Evolutionary conservation across 352 stramenopile genomes (phyloP), one percentile per base, ranked within the genome.

Genomic region (Phytophthora citrophthora): DNA sequence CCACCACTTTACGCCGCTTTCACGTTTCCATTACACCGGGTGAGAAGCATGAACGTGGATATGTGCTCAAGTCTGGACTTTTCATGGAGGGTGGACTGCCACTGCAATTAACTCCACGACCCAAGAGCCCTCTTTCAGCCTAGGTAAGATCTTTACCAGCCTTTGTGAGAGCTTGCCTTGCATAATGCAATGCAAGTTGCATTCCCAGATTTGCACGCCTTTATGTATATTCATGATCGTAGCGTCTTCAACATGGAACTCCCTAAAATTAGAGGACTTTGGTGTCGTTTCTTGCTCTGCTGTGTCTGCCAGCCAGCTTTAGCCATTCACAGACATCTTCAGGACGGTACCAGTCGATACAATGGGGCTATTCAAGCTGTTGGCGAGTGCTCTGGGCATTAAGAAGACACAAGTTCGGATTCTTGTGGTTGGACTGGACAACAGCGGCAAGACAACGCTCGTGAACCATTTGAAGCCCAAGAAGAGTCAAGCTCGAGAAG

Each of bases 391-490:
- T 18, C 65, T 96, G 47, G 86, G 86, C 12, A 85, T 95, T 55
- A 91, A 90, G 70, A 93, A 93, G 72, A 84, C 75, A 15, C 76
- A 91, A 36, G 89, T 94, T 40, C 83, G 87, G 38, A 97, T 97
- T 63, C 77, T 97, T 12, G 83, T 97, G 13, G 85, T 97, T 1
- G 91, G 88, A 4, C 77, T 97, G 24, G 91, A 97, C 64, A 97
- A 97, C 65, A 95, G 84, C 69, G 90, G 91, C 67, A 97, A 97
- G 74, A 97, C 91, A 47, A 97, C 91, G 32, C 76, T 97, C n/a
- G 84, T 97, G 59, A 95, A 97, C 65, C 85, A 97, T 64, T 77
- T 97, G 55, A 97, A 97, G 62, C 91, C 90, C 31, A 91, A 88
- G 54, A 95, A 96, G 62, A 88, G 74, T n/a, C 83, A 89, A 55